phyloP scores from a whole-genome alignment of 1,284 basidiomycete species.

The Trametes polyzona region DNA sequence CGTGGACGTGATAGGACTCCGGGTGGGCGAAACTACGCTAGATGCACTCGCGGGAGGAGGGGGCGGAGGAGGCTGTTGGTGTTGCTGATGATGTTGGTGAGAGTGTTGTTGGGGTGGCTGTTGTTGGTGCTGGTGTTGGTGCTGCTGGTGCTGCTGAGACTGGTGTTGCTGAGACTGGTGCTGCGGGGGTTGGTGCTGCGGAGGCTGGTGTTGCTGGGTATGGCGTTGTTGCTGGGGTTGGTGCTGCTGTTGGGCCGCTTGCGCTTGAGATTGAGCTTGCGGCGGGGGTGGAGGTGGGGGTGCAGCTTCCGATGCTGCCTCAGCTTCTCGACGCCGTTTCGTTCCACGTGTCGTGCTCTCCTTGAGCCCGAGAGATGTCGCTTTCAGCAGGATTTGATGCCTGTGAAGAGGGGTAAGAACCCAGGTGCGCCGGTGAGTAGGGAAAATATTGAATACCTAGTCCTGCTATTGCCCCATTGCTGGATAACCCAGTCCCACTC shows the following conservation, averaged over 20 bases:
- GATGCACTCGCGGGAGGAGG: conserved; percentile 17
- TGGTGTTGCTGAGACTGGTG: conserved; percentile 5
- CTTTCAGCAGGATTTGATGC: conserved; percentile 79
- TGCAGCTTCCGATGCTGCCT: conserved; percentile 30
- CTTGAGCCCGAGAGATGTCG: conserved; percentile 72
- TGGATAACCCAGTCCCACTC: conserved; percentile 78
- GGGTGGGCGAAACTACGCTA: conserved; percentile 31
- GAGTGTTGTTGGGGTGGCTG: conserved; percentile 24
- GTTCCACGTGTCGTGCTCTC: conserved; percentile 67
- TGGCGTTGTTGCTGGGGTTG: conserved; percentile 5
- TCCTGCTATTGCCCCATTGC: conserved; percentile 71
- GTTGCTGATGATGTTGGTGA: conserved; percentile 16
- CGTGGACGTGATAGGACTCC: conserved; percentile 34
- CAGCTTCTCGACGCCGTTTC: conserved; percentile 62
- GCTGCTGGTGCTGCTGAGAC: conserved; percentile 17
- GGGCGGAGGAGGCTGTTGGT: conserved; percentile 9
- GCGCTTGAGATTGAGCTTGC: too few species aligned
- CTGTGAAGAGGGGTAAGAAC: conserved; percentile 38
- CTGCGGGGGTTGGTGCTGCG: conserved; percentile 5
- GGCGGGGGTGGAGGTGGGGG: conserved; percentile 38
- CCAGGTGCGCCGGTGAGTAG: not conserved
- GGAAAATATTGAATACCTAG: conserved; percentile 51
- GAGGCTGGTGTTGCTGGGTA: conserved; percentile 30
- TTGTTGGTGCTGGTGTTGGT: conserved; percentile 19
- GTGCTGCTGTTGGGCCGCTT: conserved; percentile 20